Conservation (phyloP, 495 filamentous ascomycete species). For the Hypomontagnella submonticulosa region DNA sequence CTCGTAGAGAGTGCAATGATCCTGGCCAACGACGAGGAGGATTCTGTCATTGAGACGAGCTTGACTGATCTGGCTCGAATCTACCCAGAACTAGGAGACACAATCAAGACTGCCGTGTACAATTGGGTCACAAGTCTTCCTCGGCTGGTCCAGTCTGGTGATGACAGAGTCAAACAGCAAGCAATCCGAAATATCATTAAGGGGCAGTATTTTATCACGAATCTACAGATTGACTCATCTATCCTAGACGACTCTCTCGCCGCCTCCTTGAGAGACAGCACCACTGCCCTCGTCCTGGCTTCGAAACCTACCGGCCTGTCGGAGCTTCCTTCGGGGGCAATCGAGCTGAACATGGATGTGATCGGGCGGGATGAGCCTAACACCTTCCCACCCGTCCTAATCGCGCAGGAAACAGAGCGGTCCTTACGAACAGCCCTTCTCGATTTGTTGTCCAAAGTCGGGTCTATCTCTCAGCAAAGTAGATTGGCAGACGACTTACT, state of each 20-base stretch:
- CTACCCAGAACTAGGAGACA: constrained; percentile 71
- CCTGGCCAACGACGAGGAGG: constrained; percentile 66
- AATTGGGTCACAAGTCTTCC: constrained; percentile 85
- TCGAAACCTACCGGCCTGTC: constrained; percentile 49
- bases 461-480: constrained; percentile 55
- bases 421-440: constrained; percentile 66
- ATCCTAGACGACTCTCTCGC: constrained; percentile 76
- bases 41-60: constrained; percentile 54
- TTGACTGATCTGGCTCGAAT: constrained; percentile 71
- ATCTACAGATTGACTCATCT: constrained; percentile 72
- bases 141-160: constrained; percentile 82
- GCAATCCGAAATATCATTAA: constrained; percentile 78
- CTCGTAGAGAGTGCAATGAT: constrained; percentile 85
- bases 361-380: constrained; percentile 31
- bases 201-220: constrained; percentile 74
- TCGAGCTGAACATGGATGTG: constrained; percentile 38
- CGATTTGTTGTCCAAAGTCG: constrained; percentile 57
- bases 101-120: constrained; percentile 77
- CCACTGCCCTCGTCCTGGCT: constrained; percentile 57
- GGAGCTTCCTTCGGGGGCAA: constrained; percentile 37
- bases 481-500: constrained; percentile 68
- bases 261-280: constrained; percentile 69
- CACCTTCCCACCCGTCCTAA: constrained; percentile 69
- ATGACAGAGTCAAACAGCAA: constrained; percentile 78
- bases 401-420: constrained; percentile 73